Base-by-base conservation (phyloP, 176 grass and related monocot genomes). In the Panicum miliaceum region DNA sequence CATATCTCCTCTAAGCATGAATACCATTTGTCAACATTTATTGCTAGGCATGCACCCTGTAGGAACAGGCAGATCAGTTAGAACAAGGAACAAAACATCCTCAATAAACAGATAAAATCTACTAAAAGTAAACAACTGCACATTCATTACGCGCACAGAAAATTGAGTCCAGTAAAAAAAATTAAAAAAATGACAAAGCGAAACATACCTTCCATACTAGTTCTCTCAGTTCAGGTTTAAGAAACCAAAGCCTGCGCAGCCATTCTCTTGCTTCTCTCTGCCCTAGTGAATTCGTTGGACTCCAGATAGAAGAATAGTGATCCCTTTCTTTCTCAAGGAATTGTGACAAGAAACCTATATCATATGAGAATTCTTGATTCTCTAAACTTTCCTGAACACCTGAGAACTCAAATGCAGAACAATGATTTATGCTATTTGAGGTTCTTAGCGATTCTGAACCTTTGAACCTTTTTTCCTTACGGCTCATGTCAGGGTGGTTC, bases 261-360 rank as follows among this genome's bases (percentile, higher is more conserved):
- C 96, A 98, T 87, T 95, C 96, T 84, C 93, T 93, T 83, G 94
- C 89, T 85, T 98, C 96, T 89, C 96, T 95, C 90, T 95, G 93
- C 12, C 91, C 93, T 57, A 98, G 89, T 77, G 74, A 90, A 79
- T 95, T 98, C 79, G 88, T 95, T 84, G 87, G 89, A 57, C 96
- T 98, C 96, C 96, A 98, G 54, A 79, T 64, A 77, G 96, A 94
- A 77, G 82, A 89, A 65, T 95, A 98, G 78, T 98, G 96, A 56
- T 98, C 93, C 56, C 69, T 94, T 54, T 90, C 91, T 92, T 93
- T 89, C 71, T 98, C 96, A 86, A 98, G 87, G 81, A 94, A 98
- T 64, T 81, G 79, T 68, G 93, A 93, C 75, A 98, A 82, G 29
- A 95, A 98, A 75, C 77, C 88, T 69, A 95, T 93, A 87, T 95